A percentile compares a stretch with the other conserved stretches of the same genome.
Conservation (phyloP, 2,329 filamentous ascomycete species). For the Fusarium subglutinans region DNA sequence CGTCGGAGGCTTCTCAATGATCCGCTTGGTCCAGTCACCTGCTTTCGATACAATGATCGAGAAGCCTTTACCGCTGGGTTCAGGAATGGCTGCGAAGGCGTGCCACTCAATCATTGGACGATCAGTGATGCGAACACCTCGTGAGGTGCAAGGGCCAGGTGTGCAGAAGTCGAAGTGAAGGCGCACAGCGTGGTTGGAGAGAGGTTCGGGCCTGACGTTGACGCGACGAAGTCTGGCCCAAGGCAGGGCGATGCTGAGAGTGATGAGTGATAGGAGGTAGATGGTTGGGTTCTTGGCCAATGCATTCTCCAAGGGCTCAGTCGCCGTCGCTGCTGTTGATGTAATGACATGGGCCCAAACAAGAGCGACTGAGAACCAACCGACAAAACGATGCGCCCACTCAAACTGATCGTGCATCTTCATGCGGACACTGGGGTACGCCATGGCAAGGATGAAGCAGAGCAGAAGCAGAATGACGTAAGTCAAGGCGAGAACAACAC, state of each 20-base stretch:
- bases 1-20: slow-evolving; percentile 66
- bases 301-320: slow-evolving; percentile 2
- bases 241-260: slow-evolving; percentile 23
- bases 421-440: slow-evolving; percentile 38
- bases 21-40: slow-evolving; percentile 73
- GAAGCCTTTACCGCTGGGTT: slow-evolving; percentile 60
- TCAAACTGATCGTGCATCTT: slow-evolving; percentile 71
- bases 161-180: slow-evolving; percentile 70
- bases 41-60: slow-evolving; percentile 73
- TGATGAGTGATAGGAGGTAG: slow-evolving; percentile 10
- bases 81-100: slow-evolving; percentile 74
- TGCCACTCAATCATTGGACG: slow-evolving; percentile 73
- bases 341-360: slow-evolving; percentile 69
- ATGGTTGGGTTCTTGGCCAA: slow-evolving; percentile 17
- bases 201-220: slow-evolving; percentile 66
- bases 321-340: slow-evolving; percentile 55
- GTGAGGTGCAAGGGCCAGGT: slow-evolving; percentile 44
- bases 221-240: slow-evolving; percentile 75
- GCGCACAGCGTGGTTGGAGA: slow-evolving; percentile 75
- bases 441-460: slow-evolving; percentile 39
- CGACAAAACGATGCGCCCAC: slow-evolving; percentile 71
- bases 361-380: slow-evolving; percentile 68
- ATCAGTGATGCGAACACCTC: slow-evolving; percentile 62
- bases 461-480: slow-evolving; percentile 34
- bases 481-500: slow-evolving; percentile 39